Percentiles rank a stretch among this genome's conserved stretches.
phyloP scores from a whole-genome alignment of 2,329 filamentous ascomycete species.

The Ophiosphaerella narmari region DNA sequence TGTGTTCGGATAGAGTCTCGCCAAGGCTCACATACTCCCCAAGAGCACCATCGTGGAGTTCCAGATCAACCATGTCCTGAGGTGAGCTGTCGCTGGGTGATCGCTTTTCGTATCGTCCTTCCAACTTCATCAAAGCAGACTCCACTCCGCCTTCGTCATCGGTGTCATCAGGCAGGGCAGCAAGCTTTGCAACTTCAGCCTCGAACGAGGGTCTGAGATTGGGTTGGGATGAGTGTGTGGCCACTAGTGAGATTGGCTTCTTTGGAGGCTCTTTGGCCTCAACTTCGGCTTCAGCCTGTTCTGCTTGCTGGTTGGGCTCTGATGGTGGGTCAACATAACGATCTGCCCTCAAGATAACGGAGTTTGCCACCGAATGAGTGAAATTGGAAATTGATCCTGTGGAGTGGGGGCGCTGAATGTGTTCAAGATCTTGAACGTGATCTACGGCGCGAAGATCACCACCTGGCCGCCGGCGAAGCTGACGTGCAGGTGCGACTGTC shows the following conservation, averaged over 20 bases:
- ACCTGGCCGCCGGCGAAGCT: conserved; percentile 54
- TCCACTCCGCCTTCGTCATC: conserved; percentile 81
- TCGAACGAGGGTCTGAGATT: conserved; percentile 75
- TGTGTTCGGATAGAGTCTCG: conserved; percentile 23
- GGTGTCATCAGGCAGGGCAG: conserved; percentile 84
- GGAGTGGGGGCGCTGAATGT: conserved; percentile 52
- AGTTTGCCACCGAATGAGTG: conserved; percentile 47
- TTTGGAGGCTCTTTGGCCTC: conserved; percentile 17
- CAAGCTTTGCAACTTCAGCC: conserved; percentile 82
- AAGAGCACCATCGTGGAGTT: conserved; percentile 26
- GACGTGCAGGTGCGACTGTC: conserved; percentile 34
- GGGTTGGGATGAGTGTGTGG: conserved; percentile 61
- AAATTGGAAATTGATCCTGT: conserved; percentile 54
- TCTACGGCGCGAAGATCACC: conserved; percentile 54
- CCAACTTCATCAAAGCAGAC: conserved; percentile 87
- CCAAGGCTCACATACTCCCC: conserved; percentile 18
- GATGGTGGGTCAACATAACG: conserved; percentile 27
- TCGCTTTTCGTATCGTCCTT: conserved; percentile 75
- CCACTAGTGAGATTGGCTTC: conserved; percentile 49
- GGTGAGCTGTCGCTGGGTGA: conserved; percentile 32
- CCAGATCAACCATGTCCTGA: conserved; percentile 22
- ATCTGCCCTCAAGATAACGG: conserved; percentile 41
- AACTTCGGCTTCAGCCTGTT: conserved; percentile 12
- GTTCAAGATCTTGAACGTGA: conserved; percentile 53
- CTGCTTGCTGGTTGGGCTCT: conserved; percentile 10